Evolutionary conservation across 1,284 basidiomycete genomes (phyloP), one percentile per base, ranked within the genome.

Genomic region (Hypsizygus ulmarius): DNA sequence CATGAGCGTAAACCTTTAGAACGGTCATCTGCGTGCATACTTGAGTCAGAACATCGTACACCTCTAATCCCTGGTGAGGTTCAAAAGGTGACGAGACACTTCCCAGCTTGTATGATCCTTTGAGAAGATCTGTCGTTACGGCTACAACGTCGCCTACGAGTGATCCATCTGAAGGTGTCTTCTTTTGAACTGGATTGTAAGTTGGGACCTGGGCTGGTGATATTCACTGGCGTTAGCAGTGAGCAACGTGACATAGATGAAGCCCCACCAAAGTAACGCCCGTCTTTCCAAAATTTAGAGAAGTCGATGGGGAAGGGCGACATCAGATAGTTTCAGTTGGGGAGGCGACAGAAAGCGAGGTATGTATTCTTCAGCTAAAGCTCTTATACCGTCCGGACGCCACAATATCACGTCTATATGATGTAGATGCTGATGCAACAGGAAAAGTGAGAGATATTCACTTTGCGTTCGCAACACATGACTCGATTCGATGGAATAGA

Each of bases 31-130:
- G 18, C 9, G 21, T 11, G 18, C 39, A 19, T 32, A 49, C 53
- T 36, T 49, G 37, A 5, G 53, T 55, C 1, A 55, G 46, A 10
- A 43, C 39, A 33, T 45, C 40, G 18, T 47, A 55, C 8, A 55
- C 50, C 33, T 55, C 50, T n/a, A 47, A 41, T 8, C 45, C 45
- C 18, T 49, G 33, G 9, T 36, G 16, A 12, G 39, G 38, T 37
- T 43, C 25, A 32, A 49, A 38, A 21, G 35, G 35, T 3, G 21
- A 43, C 10, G 38, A 16, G 16, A 43, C 38, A 16, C 32, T 45
- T 36, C 45, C 39, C 16, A 54, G 47, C 25, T 41, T 38, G 32
- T 54, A 54, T 25, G 40, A 33, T 9, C 42, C 42, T 37, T 50
- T 50, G 10, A 54, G 25, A 3, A 54, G 50, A 32, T 51, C 45